phyloP scores from a whole-genome alignment of 2,329 filamentous ascomycete species.

The Penicillium concentricum region DNA sequence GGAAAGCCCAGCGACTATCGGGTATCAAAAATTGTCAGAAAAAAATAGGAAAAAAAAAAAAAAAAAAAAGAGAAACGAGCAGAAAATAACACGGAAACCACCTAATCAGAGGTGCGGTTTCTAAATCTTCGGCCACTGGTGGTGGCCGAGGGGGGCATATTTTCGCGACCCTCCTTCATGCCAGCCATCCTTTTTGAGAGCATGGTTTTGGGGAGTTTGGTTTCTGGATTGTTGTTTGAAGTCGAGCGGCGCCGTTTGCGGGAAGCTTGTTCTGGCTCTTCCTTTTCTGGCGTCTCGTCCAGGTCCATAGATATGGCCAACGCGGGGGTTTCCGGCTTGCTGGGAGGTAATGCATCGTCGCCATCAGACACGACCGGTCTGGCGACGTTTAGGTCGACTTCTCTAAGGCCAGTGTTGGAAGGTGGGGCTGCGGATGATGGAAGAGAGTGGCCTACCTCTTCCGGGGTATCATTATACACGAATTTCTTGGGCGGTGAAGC shows the following conservation, averaged over 20 bases:
- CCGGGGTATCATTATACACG: slow-evolving; percentile 52
- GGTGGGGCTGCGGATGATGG: slow-evolving; percentile 29
- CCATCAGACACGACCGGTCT: slow-evolving; percentile 29
- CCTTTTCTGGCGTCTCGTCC: slow-evolving; percentile 19
- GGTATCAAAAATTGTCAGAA: slow-evolving; percentile 23
- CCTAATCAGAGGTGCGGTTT: slow-evolving; percentile 29
- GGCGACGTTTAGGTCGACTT: slow-evolving; percentile 52
- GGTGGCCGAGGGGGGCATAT: slow-evolving; percentile 34
- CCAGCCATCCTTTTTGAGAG: slow-evolving; percentile 39
- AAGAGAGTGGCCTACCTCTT: slow-evolving; percentile 38
- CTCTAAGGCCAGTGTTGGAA: slow-evolving; percentile 49
- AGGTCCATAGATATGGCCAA: slow-evolving; percentile 8
- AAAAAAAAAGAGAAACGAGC: neutral
- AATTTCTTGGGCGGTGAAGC: slow-evolving; percentile 51
- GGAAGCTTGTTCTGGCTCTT: slow-evolving; percentile 25
- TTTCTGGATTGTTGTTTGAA: slow-evolving; percentile 28
- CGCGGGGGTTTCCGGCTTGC: slow-evolving; percentile 15
- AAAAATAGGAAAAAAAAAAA: slow-evolving; percentile 6
- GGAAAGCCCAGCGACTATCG: slow-evolving; percentile 21
- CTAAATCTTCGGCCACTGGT: slow-evolving; percentile 32
- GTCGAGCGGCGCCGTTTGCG: slow-evolving; percentile 32
- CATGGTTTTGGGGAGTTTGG: slow-evolving; percentile 46
- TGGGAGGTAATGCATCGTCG: slow-evolving; percentile 8
- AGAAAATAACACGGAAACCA: neutral
- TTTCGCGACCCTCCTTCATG: slow-evolving; percentile 48